A percentile compares a stretch with the other conserved stretches of the same genome.
Conservation (phyloP, 805 yeast species). For the Ogataea ramenticola region DNA sequence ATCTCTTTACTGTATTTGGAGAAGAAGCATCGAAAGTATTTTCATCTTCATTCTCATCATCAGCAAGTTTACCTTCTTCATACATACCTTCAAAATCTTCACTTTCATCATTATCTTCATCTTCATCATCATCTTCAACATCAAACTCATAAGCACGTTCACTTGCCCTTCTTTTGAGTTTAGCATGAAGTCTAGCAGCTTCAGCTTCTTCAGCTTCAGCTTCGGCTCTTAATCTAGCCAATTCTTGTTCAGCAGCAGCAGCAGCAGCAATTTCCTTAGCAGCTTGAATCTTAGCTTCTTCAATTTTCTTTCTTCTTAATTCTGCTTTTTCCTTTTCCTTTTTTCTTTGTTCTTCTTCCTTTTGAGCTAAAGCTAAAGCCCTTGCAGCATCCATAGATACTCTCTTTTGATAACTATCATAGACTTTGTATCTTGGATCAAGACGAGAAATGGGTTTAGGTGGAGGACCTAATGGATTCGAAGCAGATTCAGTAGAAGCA, state of each 20-base stretch:
- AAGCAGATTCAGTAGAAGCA: conserved; percentile 25
- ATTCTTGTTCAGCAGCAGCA: conserved; percentile 8
- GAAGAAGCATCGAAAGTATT: not conserved
- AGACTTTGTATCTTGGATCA: conserved; percentile 49
- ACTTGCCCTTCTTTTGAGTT: not conserved
- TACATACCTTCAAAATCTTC: too few species aligned
- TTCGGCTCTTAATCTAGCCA: not conserved
- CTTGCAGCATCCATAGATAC: conserved; percentile 35
- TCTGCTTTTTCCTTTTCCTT: conserved; percentile 11
- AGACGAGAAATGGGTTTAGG: conserved; percentile 50
- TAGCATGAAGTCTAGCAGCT: conserved; percentile 5
- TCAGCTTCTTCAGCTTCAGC: conserved; percentile 8
- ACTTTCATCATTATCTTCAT: not conserved
- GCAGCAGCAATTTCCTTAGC: conserved; percentile 10
- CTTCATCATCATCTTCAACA: not conserved
- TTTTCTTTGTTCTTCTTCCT: conserved; percentile 18
- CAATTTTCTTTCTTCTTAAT: conserved; percentile 5
- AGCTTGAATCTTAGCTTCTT: conserved; percentile 2
- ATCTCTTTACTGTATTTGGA: conserved; percentile 3
- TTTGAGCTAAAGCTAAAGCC: conserved; percentile 21
- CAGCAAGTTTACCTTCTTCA: too few species aligned
- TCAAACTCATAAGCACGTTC: not conserved
- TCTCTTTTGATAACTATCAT: conserved; percentile 37
- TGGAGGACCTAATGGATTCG: conserved; percentile 26
- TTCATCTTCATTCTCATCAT: not conserved